phyloP scores from a whole-genome alignment of 2,329 filamentous ascomycete species.

The Claviceps sp. region DNA sequence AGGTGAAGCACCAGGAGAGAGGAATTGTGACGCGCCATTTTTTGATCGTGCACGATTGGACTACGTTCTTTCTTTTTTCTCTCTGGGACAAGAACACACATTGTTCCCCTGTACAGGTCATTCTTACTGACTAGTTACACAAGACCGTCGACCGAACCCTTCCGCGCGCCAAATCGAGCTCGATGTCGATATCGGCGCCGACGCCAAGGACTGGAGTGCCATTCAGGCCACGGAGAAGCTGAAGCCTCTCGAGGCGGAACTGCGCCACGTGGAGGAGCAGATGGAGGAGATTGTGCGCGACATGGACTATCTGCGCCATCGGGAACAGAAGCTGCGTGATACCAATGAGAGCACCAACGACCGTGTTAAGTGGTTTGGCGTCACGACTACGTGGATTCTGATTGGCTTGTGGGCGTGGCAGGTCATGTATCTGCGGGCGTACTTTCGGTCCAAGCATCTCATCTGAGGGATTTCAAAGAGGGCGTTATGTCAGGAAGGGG shows the following conservation, averaged over 20 bases:
- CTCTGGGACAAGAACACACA: background rate
- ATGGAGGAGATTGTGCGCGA: conserved; percentile 78
- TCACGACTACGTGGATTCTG: conserved; percentile 84
- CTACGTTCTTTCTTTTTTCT: background rate
- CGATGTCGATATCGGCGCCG: conserved; percentile 90
- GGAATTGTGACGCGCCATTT: no score
- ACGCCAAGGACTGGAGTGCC: conserved; percentile 95
- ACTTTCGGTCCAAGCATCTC: conserved; percentile 58
- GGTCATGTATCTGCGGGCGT: conserved; percentile 91
- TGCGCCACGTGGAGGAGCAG: conserved; percentile 84
- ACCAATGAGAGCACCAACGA: conserved; percentile 99
- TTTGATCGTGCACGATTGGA: no score
- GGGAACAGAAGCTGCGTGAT: conserved; percentile 92
- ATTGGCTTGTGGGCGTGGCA: conserved; percentile 88
- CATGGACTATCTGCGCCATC: conserved; percentile 85
- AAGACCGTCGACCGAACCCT: conserved; percentile 27
- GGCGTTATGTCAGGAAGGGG: conserved; percentile 5
- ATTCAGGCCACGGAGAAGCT: conserved; percentile 96
- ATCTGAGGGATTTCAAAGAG: conserved; percentile 15
- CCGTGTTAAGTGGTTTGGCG: conserved; percentile 96
- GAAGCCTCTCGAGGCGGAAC: conserved; percentile 89
- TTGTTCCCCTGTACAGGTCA: background rate
- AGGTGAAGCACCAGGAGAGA: conserved; percentile 21
- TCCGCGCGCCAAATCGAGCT: conserved; percentile 67
- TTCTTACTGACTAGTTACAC: conserved; percentile 4